Base-by-base conservation (phyloP, 2,329 filamentous ascomycete species). In the Alternaria dauci region DNA sequence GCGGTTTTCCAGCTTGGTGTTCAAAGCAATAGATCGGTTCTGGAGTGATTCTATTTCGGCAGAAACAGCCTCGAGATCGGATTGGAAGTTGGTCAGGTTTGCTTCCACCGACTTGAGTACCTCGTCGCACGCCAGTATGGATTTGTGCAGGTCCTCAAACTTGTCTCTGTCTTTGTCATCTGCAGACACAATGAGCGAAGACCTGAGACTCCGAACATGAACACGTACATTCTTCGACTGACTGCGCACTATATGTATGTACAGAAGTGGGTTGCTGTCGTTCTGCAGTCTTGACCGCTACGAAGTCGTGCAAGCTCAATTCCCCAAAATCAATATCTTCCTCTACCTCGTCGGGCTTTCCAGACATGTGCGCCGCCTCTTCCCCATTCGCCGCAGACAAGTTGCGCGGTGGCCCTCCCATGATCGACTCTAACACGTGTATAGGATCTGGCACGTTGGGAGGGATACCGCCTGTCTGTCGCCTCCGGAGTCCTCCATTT, bases 21-120 rank as follows among this genome's bases (percentile, higher is more conserved):
- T 97, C 60, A 99, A 80, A 8, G 90, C 88, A 11, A 90, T 87
- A 0, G 95, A 99, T 47, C 95, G 88, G 52, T 90, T 89, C 80
- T 99, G 95, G 41, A 99, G 81, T 2, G 89, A 93, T 79, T 99
- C 95, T 52, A 99, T 99, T 76, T 99, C 95, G 7, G 93, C 90
- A 1, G 95, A 97, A 12, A 99, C 95, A 14, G 89, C 87, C 8
- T 93, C 94, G 11, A 99, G 87, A 78, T 99, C 96, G 61, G 93
- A 91, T 75, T 96, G 93, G 75, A 99, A 99, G 77, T 90, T 94
- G 38, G 91, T 91, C 54, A 99, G 84, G 76, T 97, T 98, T 32
- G 88, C 89, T 81, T 99, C 94, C 55, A 99, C 95, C 0, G 94
- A 97, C 78, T 89, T 91, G 46, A 98, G 86, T 52, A 98, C 92